Conservation (phyloP, 257 asterid genomes). For the Anisodus tanguticus region DNA sequence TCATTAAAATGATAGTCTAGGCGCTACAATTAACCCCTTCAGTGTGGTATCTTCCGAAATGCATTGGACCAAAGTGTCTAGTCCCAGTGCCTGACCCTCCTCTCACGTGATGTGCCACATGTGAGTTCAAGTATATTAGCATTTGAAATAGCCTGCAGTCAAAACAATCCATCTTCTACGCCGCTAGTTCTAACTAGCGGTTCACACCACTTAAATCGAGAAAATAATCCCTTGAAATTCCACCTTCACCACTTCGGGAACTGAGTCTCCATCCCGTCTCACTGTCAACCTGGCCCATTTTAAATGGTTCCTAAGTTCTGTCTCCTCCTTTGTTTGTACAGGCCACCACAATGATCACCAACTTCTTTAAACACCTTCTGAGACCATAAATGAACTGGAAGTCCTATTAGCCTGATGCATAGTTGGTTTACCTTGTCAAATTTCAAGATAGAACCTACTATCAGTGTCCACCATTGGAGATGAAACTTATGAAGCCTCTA, state of each 20-base stretch:
- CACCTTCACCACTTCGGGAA: background rate
- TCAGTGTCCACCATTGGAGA: no score
- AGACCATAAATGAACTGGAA: background rate
- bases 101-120: background rate
- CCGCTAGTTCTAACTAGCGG: background rate
- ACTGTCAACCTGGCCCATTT: background rate
- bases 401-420: background rate
- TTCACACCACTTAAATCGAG: background rate
- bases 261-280: background rate
- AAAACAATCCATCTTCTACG: background rate
- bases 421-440: background rate
- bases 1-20: background rate
- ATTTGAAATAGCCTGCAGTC: background rate
- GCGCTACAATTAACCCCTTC: background rate
- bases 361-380: background rate
- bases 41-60: background rate
- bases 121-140: background rate
- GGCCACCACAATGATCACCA: background rate
- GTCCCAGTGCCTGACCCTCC: background rate
- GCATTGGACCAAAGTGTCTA: background rate
- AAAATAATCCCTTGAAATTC: background rate
- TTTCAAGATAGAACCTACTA: background rate
- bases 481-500: no score
- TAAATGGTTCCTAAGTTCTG: background rate
- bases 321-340: background rate